Conservation (phyloP, 495 filamentous ascomycete genomes). For the Darksidea phi region DNA sequence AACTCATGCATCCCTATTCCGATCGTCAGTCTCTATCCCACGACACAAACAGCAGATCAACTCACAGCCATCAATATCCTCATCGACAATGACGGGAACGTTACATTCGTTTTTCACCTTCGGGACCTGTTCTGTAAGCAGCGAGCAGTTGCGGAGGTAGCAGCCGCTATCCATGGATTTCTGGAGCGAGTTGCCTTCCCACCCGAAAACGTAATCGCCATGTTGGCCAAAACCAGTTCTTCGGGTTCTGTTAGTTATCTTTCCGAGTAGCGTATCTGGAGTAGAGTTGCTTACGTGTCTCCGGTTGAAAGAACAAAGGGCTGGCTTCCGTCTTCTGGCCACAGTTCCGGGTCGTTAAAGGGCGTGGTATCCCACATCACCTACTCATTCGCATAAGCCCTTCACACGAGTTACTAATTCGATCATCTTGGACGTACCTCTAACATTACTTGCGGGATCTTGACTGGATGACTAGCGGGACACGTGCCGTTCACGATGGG, state of each 20-base stretch:
- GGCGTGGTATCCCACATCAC: constrained; percentile 21
- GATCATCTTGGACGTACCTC: constrained; percentile 10
- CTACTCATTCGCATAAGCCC: constrained; percentile 1
- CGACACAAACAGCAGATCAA: background rate
- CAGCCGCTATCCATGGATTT: constrained; percentile 29
- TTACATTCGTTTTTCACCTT: constrained; percentile 13
- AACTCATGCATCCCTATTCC: constrained; percentile 17
- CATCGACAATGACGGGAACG: constrained; percentile 10
- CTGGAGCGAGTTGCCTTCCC: constrained; percentile 18
- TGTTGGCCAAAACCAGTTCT: constrained; percentile 34
- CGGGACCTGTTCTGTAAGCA: constrained; percentile 7
- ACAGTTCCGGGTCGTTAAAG: constrained; percentile 27
- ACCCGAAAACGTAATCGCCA: constrained; percentile 46
- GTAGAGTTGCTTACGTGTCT: constrained; percentile 18
- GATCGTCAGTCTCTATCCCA: background rate
- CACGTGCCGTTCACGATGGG: constrained; percentile 18
- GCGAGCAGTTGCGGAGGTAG: constrained; percentile 14
- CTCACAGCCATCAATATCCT: constrained; percentile 21
- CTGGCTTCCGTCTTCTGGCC: constrained; percentile 32
- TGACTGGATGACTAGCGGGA: constrained; percentile 24
- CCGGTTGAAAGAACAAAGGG: constrained; percentile 27
- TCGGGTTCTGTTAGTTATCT: too few relatives aligned
- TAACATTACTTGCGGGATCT: constrained; percentile 28
- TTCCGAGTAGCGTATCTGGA: too few relatives aligned
- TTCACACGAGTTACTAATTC: too few relatives aligned